phyloP scores from a whole-genome alignment of 768 basidiomycete species.

The Tubosaeta brunneosetosa region DNA sequence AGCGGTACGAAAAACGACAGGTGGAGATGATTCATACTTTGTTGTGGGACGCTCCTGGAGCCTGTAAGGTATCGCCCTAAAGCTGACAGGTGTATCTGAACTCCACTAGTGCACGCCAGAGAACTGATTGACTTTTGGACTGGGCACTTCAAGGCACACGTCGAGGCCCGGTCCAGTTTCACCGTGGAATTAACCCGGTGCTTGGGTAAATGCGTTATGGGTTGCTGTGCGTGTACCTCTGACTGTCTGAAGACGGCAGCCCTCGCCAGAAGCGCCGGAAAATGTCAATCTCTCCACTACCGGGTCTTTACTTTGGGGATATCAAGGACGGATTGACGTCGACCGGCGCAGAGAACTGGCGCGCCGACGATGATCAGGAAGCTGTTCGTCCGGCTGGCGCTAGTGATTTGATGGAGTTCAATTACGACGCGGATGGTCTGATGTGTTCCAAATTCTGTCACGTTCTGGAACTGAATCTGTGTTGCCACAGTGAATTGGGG shows the following conservation, averaged over 20 bases:
- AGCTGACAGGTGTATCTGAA: constrained; percentile 3
- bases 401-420: constrained; percentile 19
- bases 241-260: constrained; percentile 30
- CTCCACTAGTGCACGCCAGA: constrained; percentile 53
- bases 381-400: constrained; percentile 2
- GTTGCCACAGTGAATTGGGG: constrained; percentile 22
- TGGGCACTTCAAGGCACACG: constrained; percentile 63
- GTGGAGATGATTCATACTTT: constrained; percentile 54
- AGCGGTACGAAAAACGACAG: constrained; percentile 52
- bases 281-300: constrained; percentile 16
- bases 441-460: neutral
- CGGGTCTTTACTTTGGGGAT: neutral
- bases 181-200: neutral
- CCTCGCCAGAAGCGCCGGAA: constrained; percentile 49
- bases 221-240: neutral
- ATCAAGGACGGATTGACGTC: neutral
- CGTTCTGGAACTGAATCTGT: constrained; percentile 8
- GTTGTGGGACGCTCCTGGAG: constrained; percentile 61
- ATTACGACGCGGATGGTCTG: constrained; percentile 24
- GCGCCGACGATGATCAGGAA: constrained; percentile 10
- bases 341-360: constrained; percentile 11
- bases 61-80: constrained; percentile 43
- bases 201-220: constrained; percentile 10
- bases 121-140: constrained; percentile 73
- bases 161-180: constrained; percentile 51